Evolutionary conservation across 176 grass and related monocot genomes (phyloP).

Genomic region (Phyllostachys edulis): DNA sequence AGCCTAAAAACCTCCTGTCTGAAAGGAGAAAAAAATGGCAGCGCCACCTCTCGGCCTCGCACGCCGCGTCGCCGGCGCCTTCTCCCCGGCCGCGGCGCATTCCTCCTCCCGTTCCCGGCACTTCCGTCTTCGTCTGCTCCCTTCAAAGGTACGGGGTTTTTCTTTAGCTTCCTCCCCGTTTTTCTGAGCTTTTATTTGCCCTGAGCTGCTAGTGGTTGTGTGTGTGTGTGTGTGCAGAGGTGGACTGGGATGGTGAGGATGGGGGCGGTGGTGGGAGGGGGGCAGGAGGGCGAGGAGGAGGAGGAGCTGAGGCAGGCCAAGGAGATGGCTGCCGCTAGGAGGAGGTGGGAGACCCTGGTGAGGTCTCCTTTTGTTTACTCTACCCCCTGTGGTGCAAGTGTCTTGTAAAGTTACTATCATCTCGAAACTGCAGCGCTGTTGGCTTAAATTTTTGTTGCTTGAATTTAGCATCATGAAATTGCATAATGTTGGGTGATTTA

Average conservation of each 20-base stretch:
- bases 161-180: background rate
- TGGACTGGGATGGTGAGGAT: conserved; percentile 56
- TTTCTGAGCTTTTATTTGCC: background rate
- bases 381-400: background rate
- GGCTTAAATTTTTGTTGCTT: background rate
- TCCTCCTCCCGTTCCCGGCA: background rate
- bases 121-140: background rate
- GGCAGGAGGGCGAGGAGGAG: conserved; percentile 68
- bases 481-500: background rate
- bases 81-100: background rate
- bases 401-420: background rate
- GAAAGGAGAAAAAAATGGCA: conserved; percentile 34
- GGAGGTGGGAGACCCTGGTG: conserved; percentile 89
- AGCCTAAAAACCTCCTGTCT: background rate
- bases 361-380: conserved; percentile 5
- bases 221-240: conserved; percentile 32
- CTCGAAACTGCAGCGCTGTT: background rate
- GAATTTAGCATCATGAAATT: background rate
- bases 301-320: conserved; percentile 82
- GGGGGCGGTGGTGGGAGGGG: conserved; percentile 56
- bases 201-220: background rate
- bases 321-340: conserved; percentile 88
- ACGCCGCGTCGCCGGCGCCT: conserved; percentile 8
- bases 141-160: conserved; percentile 20
- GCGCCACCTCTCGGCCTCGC: conserved; percentile 36